These are phyloP conservation scores for Cyathus striatus DNA, from an alignment of 768 basidiomycete genomes.

Conservation along the genomic window DNA sequence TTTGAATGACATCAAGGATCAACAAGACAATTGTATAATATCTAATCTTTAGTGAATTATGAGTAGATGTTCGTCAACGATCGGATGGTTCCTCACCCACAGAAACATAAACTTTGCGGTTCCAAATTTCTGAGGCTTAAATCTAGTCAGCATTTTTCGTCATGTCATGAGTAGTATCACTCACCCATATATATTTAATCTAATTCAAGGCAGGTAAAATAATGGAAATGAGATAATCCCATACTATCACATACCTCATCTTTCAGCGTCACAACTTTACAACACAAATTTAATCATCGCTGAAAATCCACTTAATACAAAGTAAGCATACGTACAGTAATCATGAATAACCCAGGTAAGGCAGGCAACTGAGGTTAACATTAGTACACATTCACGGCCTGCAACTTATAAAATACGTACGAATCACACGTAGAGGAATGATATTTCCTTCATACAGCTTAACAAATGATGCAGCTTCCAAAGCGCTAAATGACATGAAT, in stretches of 20 bases:
- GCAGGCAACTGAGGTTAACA: conserved; percentile 9
- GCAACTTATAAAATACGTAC: too few species aligned
- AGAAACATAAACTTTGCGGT: conserved; percentile 35
- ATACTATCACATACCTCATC: conserved; percentile 18
- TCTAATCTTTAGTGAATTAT: conserved; percentile 27
- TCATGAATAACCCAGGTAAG: conserved; percentile 34
- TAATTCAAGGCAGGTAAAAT: neutral
- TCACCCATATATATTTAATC: conserved; percentile 27
- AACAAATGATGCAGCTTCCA: too few species aligned
- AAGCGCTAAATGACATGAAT: too few species aligned
- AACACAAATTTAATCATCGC: neutral
- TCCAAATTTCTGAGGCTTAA: conserved; percentile 25
- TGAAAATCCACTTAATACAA: neutral
- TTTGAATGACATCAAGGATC: conserved; percentile 38
- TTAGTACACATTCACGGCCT: too few species aligned
- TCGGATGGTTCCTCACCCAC: conserved; percentile 21
- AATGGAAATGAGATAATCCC: neutral
- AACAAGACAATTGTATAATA: conserved; percentile 41
- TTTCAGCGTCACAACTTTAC: conserved; percentile 25
- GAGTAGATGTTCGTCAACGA: neutral
- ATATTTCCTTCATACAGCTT: too few species aligned
- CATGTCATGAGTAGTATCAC: neutral
- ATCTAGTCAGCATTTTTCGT: neutral
- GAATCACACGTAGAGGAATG: too few species aligned
- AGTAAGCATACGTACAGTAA: conserved; percentile 27